Base-by-base conservation (phyloP, 768 basidiomycete species). In the Suillus weaverae region DNA sequence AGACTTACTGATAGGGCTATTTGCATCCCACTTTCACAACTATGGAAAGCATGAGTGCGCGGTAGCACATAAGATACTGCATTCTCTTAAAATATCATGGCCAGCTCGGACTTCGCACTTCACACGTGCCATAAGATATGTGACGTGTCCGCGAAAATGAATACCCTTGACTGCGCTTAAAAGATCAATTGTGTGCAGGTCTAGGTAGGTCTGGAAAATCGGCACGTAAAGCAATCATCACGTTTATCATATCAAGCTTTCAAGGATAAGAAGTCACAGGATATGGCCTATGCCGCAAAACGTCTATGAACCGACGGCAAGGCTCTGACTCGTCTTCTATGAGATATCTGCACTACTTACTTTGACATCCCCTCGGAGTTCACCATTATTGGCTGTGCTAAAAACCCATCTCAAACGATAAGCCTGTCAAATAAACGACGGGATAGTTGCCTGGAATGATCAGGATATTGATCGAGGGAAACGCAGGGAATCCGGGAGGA, bases 81-180 rank as follows among this genome's bases (percentile, higher is more conserved):
- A 30, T 56, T 18, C 36, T 56, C 55, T 36, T 36, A 18, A 36
- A 55, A 55, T 56, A 36, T 26, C 26, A 26, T 36, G 36, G 22
- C 22, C 36, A 39, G 9, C 38, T 33, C 32, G 20, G 32, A 9
- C 26, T 32, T 53, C 16, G 9, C 9, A 33, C 51, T 53, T 53
- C 51, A 32, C 51, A 53, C 51, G 18, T 32, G 51, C 51, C 51
- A 53, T 32, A 53, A 53, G 30, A 20, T 53, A 33, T 54, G 10
- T 33, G 53, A 54, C 53, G 53, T 54, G 53, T 32, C 53, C 53
- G 33, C 53, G 20, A 54, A 54, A 54, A 54, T 6, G 20, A 54
- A 35, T 54, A 54, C 32, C 53, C 53, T 54, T 54, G 53, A 54
- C 33, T 35, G 32, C 53, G 53, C 32, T 54, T 54, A 39, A 57